phyloP scores from a whole-genome alignment of 1,284 basidiomycete species.

The Afroboletus lepidellus region DNA sequence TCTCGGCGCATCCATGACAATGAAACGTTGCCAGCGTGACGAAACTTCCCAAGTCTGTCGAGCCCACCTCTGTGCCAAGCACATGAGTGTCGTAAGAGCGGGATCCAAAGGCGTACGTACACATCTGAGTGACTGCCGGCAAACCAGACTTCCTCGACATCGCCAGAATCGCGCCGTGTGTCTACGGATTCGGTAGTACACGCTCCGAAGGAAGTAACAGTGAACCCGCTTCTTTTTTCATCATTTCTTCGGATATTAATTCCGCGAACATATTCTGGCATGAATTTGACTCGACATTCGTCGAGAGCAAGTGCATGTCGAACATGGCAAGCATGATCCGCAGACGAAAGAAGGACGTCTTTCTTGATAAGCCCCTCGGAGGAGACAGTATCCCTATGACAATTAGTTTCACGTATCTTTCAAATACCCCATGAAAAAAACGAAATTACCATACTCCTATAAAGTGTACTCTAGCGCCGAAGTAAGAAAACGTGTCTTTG shows the following conservation, averaged over 20 bases:
- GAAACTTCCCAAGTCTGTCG: slow-evolving; percentile 10
- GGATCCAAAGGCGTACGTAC: slow-evolving; percentile 16
- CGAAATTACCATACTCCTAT: slow-evolving; percentile 40
- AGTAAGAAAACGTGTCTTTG: slow-evolving; percentile 38
- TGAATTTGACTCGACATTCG: slow-evolving; percentile 41
- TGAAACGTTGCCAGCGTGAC: slow-evolving; percentile 25
- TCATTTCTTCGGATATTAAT: slow-evolving; percentile 19
- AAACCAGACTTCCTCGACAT: too few species aligned
- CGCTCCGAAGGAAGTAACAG: too few species aligned
- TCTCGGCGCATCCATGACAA: slow-evolving; percentile 32
- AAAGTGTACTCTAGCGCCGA: slow-evolving; percentile 36
- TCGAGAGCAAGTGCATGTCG: slow-evolving; percentile 45
- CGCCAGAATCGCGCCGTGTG: too few species aligned
- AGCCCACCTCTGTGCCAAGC: slow-evolving; percentile 21
- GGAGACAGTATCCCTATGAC: slow-evolving; percentile 44
- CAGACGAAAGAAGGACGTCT: slow-evolving; percentile 28
- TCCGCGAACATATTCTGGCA: slow-evolving; percentile 38
- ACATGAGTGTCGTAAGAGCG: background rate
- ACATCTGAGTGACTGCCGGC: slow-evolving; percentile 36
- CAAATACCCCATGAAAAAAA: slow-evolving; percentile 30
- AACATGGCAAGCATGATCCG: slow-evolving; percentile 34
- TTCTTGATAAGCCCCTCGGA: slow-evolving; percentile 32
- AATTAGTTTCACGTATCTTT: background rate
- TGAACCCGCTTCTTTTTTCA: too few species aligned
- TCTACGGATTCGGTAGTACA: too few species aligned